phyloP scores from a whole-genome alignment of 148 eudicot genomes.

The Limonium bicolor region DNA sequence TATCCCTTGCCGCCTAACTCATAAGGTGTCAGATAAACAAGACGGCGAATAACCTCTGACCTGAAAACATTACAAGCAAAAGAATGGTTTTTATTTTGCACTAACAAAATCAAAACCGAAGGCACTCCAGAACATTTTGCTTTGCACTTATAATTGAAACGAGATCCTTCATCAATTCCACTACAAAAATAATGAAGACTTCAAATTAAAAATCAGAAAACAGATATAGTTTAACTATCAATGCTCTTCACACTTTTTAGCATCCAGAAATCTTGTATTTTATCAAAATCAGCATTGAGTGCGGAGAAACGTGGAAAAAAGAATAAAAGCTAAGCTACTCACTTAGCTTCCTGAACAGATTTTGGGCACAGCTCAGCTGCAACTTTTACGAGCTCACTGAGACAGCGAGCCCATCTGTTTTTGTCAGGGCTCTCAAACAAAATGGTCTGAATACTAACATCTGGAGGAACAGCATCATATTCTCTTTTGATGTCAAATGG shows the following conservation, averaged over 20 bases:
- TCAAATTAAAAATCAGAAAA: too few relatives aligned
- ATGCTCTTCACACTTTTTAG: too few relatives aligned
- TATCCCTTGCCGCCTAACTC: constrained; percentile 95
- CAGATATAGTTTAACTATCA: too few relatives aligned
- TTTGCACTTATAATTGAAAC: too few relatives aligned
- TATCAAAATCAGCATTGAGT: too few relatives aligned
- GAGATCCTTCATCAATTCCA: too few relatives aligned
- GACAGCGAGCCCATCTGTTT: constrained; percentile 94
- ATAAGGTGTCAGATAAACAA: constrained; percentile 75
- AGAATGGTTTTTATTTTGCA: too few relatives aligned
- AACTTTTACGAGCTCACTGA: constrained; percentile 90
- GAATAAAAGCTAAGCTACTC: constrained; percentile 8
- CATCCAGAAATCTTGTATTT: too few relatives aligned
- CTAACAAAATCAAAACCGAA: too few relatives aligned
- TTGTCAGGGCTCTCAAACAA: constrained; percentile 95
- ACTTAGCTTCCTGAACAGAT: constrained; percentile 99
- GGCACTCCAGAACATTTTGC: too few relatives aligned
- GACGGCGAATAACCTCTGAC: constrained; percentile 81
- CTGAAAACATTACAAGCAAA: constrained; percentile 41
- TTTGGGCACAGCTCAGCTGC: constrained; percentile 95
- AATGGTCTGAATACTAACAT: constrained; percentile 83
- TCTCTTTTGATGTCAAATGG: constrained; percentile 91
- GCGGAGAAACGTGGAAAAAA: too few relatives aligned
- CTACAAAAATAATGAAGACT: too few relatives aligned
- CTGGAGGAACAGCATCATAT: constrained; percentile 79